Base-by-base conservation (phyloP, 768 basidiomycete species). In the Trametes gibbosa region DNA sequence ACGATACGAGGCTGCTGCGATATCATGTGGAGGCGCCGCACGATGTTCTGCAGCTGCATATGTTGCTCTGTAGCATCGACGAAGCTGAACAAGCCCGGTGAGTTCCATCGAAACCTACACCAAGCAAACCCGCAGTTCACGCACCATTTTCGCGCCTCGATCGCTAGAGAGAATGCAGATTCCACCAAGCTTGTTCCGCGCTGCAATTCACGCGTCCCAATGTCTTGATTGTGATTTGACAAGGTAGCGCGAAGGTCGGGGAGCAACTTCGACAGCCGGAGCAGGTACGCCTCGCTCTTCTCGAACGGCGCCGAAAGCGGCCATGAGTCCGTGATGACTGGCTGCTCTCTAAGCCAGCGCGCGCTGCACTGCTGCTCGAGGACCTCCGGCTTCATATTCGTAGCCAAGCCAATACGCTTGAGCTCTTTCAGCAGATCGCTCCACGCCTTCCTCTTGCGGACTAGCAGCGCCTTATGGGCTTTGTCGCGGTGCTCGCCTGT, bases 391-490 rank as follows among this genome's bases (percentile, higher is more conserved):
- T 87, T 90, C 50, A 92, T 74, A 52, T 83, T 89, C 40, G 77
- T 72, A 0, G 92, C 77, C 52, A 98, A 79, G 19, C 97, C 97
- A 19, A 83, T 77, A 1, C 82, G 80, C 70, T 91, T 91, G 53
- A 97, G 75, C 68, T 95, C 93, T 72, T 94, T 96, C 62, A 97
- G 76, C 19, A 97, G 77, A 69, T 98, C 95, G 25, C 89, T 86
- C 83, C 88, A 93, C 0, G 95, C 95, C 68, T 91, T 92, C 61
- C 90, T 79, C 76, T 98, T 99, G 48, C 92, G 83, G 3, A 83
- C 82, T 40, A 90, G 77, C 10, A 98, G 73, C 21, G 85, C 83
- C 70, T 95, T 95, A 53, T 74, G 79, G 63, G 80, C 82, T 74
- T 84, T 90, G 59, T 74, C 82, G 59, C 78, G 83, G 65, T 75